Percentiles rank a stretch among this genome's conserved stretches.
Conservation (phyloP, 805 yeast species). For the Candida saitoana region DNA sequence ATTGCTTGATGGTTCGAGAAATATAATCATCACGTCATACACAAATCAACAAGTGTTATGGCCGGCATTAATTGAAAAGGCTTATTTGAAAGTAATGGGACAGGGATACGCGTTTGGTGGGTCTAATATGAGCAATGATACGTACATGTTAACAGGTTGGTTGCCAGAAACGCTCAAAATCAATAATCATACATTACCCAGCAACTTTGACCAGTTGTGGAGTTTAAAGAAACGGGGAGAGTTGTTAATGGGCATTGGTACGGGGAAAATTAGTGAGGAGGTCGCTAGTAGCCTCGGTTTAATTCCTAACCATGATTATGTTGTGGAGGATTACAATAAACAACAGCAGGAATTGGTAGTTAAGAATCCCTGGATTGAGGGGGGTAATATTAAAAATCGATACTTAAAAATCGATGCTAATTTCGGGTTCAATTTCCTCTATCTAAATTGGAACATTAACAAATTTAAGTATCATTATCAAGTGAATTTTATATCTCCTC, state of each 20-base stretch:
- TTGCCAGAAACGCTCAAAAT: conserved; percentile 55
- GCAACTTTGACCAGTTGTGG: conserved; percentile 17
- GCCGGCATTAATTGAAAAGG: conserved; percentile 79
- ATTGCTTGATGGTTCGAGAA: conserved; percentile 17
- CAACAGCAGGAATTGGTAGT: conserved; percentile 9
- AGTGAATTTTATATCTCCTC: conserved; percentile 19
- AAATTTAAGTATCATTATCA: conserved; percentile 21
- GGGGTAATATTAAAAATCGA: conserved; percentile 13
- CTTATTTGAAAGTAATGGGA: conserved; percentile 57
- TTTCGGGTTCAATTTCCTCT: conserved; percentile 45
- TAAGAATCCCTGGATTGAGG: conserved; percentile 37
- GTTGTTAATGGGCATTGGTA: conserved; percentile 63
- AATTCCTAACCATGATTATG: conserved; percentile 67
- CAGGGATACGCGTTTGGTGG: conserved; percentile 63
- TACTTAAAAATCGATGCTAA: conserved; percentile 18
- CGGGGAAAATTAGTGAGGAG: conserved; percentile 43
- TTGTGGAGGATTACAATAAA: conserved; percentile 36
- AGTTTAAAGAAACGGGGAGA: conserved; percentile 25
- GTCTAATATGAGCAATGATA: conserved; percentile 71
- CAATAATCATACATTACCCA: conserved; percentile 32
- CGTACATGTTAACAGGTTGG: conserved; percentile 65
- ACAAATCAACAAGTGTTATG: conserved; percentile 37
- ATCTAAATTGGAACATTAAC: conserved; percentile 62
- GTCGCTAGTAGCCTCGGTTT: conserved; percentile 36
- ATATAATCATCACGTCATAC: conserved; percentile 34